These are phyloP conservation scores for Yarrowia porcina DNA, from an alignment of 805 yeast genomes.

Conservation along the genomic window DNA sequence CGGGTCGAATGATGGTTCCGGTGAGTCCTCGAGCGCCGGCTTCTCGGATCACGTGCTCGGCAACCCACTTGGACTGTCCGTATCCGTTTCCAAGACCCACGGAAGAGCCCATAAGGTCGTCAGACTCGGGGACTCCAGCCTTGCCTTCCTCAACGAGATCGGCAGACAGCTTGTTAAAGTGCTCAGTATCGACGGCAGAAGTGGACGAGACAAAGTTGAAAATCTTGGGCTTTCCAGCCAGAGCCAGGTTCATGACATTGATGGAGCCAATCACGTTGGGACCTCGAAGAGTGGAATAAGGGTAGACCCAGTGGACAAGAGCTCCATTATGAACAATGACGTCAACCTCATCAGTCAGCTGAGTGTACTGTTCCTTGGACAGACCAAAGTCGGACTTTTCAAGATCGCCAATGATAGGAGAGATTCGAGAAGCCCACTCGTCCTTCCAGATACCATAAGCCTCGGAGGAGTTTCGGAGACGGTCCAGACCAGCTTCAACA, in stretches of 20 bases:
- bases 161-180: slow-evolving; percentile 76
- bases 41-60: slow-evolving; percentile 79
- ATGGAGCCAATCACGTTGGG: slow-evolving; percentile 89
- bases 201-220: slow-evolving; percentile 95
- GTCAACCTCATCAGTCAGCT: slow-evolving; percentile 61
- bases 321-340: slow-evolving; percentile 96
- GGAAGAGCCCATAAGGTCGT: slow-evolving; percentile 77
- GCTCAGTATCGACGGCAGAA: slow-evolving; percentile 81
- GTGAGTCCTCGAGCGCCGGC: slow-evolving; percentile 86
- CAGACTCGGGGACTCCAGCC: slow-evolving; percentile 75
- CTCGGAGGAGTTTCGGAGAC: slow-evolving; percentile 69
- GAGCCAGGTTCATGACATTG: slow-evolving; percentile 74
- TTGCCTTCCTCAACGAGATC: slow-evolving; percentile 59
- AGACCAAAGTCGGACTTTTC: slow-evolving; percentile 72
- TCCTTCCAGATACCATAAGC: slow-evolving; percentile 83
- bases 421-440: slow-evolving; percentile 53
- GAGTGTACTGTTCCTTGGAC: slow-evolving; percentile 52
- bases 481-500: slow-evolving; percentile 64
- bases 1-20: slow-evolving; percentile 92
- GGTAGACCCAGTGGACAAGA: slow-evolving; percentile 97
- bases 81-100: slow-evolving; percentile 85
- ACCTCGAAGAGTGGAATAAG: slow-evolving; percentile 83
- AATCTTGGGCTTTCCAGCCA: slow-evolving; percentile 75
- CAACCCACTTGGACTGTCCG: slow-evolving; percentile 98
- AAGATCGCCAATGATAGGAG: slow-evolving; percentile 80